Evolutionary conservation across 2,329 filamentous ascomycete species (phyloP), one percentile per base, ranked within the genome.

Genomic region (Didymella glomerata): DNA sequence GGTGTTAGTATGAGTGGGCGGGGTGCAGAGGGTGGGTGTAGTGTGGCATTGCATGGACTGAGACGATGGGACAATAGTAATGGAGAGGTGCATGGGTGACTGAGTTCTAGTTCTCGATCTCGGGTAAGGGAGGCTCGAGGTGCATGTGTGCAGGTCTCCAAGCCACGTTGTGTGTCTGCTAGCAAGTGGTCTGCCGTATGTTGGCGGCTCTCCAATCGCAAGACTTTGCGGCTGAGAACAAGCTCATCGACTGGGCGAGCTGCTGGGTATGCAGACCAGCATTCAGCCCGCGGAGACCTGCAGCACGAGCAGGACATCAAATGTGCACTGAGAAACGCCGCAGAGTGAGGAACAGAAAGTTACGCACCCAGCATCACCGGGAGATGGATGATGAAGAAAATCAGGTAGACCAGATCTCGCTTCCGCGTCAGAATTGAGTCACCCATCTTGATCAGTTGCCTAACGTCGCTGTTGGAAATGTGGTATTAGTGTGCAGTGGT

Each of bases 321-420:
- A n/a, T n/a, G 8, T 36, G 32, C 36, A 40, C n/a, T 40, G n/a
- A 40, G 36, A 40, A 20, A 40, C 18, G 36, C 38, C 20, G 38
- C 20, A 24, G 1, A 20, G 20, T 41, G 18, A 24, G 2, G 20
- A 20, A 41, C 20, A n/a, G 20, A 36, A 36, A 22, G 27, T 14
- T 55, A 67, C 64, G 48, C 55, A 88, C 87, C 75, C 62, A 89
- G 82, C 76, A 89, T 85, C 38, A 89, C 79, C 0, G 86, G 85
- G 32, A 89, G 72, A 68, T 89, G 86, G 22, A 85, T 82, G 50
- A 80, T 54, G 75, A 90, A 90, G 78, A 89, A 89, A 38, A 82
- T 65, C 5, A 89, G 78, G 65, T 86, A 86, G 28, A 80, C 58
- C 4, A 82, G 61, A 56, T 84, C 82, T 20, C 72, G 73, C 69